Percentiles rank a stretch among this genome's conserved stretches.
Conservation (phyloP, 2,329 filamentous ascomycete genomes). For the Cladosporium sp. region DNA sequence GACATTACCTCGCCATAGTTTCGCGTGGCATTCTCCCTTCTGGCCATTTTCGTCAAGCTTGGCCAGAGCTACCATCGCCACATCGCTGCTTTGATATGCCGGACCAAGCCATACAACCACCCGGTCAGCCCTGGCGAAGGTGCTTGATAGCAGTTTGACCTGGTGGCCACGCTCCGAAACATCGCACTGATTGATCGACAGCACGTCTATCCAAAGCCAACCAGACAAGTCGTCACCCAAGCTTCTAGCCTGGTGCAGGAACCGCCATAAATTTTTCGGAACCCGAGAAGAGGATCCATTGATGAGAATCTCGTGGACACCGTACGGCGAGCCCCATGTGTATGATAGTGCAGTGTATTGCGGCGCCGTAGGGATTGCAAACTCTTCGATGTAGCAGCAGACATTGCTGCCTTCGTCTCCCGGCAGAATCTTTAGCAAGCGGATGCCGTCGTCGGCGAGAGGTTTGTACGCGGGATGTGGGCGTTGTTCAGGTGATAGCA, state of each 20-base stretch:
- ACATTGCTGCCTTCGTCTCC: not conserved
- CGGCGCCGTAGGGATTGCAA: not conserved
- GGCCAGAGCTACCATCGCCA: not conserved
- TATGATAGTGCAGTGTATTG: constrained; percentile 14
- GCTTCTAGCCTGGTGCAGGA: constrained; percentile 8
- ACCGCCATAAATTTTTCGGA: constrained; percentile 13
- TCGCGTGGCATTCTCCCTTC: no score
- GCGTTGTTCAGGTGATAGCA: not conserved
- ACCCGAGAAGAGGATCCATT: constrained; percentile 3
- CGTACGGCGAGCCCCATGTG: constrained; percentile 11
- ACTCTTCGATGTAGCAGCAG: not conserved
- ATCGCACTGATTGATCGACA: constrained; percentile 16
- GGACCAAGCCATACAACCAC: constrained; percentile 13
- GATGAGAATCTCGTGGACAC: not conserved
- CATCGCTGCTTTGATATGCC: not conserved
- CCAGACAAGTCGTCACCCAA: not conserved
- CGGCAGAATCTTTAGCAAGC: not conserved
- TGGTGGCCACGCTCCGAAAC: constrained; percentile 13
- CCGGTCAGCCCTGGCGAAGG: constrained; percentile 8
- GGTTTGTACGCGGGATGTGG: not conserved
- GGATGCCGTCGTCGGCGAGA: not conserved
- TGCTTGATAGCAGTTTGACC: constrained; percentile 15
- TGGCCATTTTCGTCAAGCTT: not conserved
- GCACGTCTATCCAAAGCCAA: constrained; percentile 17
- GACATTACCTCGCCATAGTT: not conserved